Conservation (phyloP, 1,139 yeast genomes). For the Pichia cactophila region DNA sequence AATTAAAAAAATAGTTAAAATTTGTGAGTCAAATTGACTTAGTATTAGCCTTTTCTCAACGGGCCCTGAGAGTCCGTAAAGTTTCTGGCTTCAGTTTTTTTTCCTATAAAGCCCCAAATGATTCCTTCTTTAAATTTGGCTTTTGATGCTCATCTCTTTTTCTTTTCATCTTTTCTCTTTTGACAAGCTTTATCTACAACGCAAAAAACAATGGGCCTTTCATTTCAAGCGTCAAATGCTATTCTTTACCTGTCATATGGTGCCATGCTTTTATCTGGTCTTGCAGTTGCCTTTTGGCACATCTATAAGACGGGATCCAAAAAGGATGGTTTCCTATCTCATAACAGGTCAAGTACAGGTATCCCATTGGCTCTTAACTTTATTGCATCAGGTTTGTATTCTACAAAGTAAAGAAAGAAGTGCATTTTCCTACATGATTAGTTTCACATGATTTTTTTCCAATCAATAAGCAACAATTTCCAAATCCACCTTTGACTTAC, state of each 20-base stretch:
- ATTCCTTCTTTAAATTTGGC: not conserved
- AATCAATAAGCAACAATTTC: not conserved
- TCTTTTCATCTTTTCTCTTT: not conserved
- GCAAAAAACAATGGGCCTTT: conserved; percentile 23
- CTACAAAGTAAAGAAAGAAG: not conserved
- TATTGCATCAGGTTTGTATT: conserved; percentile 76
- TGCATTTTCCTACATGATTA: not conserved
- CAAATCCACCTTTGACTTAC: not conserved
- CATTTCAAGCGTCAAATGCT: conserved; percentile 59
- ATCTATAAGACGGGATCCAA: conserved; percentile 28
- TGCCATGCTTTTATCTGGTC: conserved; percentile 52
- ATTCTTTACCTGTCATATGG: conserved; percentile 71
- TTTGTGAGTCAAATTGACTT: no score
- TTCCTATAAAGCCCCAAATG: no score
- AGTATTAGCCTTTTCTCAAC: no score
- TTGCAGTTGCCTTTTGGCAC: conserved; percentile 42
- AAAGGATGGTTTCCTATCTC: conserved; percentile 51
- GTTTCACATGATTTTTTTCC: not conserved
- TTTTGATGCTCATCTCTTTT: not conserved
- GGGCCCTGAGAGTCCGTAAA: no score
- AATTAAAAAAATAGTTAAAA: no score
- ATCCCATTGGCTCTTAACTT: conserved; percentile 79
- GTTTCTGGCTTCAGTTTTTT: no score
- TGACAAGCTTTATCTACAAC: not conserved
- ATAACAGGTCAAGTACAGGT: conserved; percentile 75